Evolutionary conservation across 208 protist species (phyloP).

Genomic region (Leishmania mexicana): DNA sequence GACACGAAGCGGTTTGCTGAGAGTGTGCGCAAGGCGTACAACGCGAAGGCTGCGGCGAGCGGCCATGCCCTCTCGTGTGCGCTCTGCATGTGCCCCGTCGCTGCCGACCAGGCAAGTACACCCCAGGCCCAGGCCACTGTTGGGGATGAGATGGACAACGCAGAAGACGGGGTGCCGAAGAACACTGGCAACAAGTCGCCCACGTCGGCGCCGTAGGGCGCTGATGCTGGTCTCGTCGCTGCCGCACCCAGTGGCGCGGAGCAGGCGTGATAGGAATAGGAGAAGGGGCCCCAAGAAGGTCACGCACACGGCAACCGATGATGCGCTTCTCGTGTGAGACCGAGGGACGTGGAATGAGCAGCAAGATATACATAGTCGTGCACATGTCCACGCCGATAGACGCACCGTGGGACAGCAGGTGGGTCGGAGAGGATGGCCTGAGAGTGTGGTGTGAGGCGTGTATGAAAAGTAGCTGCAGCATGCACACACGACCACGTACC

Average conservation of each 20-base stretch:
- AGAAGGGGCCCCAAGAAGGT: constrained; percentile 21
- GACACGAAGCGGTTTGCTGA: constrained; percentile 31
- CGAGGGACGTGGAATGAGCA: constrained; percentile 3
- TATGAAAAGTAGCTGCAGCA: neutral
- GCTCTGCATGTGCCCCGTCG: constrained; percentile 3
- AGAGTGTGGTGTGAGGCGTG: neutral
- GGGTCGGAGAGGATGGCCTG: neutral
- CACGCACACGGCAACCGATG: constrained; percentile 8
- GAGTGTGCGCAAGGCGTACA: constrained; percentile 49
- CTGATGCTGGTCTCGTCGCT: neutral
- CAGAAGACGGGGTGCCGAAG: neutral
- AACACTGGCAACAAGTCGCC: neutral
- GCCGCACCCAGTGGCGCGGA: neutral
- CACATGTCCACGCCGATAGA: neutral
- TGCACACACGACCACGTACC: neutral
- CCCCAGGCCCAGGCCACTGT: neutral
- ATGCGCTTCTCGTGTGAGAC: neutral
- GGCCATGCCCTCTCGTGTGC: constrained; percentile 16
- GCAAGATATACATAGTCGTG: neutral
- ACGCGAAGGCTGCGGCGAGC: constrained; percentile 37
- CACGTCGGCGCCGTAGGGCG: neutral
- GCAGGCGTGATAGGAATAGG: neutral
- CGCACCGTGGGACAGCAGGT: neutral
- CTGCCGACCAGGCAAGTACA: constrained; percentile 22
- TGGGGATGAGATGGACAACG: neutral